A percentile compares a stretch with the other conserved stretches of the same genome.
These are phyloP conservation scores for Phytopythium montanum DNA, from an alignment of 352 stramenopile species.

Conservation along the genomic window DNA sequence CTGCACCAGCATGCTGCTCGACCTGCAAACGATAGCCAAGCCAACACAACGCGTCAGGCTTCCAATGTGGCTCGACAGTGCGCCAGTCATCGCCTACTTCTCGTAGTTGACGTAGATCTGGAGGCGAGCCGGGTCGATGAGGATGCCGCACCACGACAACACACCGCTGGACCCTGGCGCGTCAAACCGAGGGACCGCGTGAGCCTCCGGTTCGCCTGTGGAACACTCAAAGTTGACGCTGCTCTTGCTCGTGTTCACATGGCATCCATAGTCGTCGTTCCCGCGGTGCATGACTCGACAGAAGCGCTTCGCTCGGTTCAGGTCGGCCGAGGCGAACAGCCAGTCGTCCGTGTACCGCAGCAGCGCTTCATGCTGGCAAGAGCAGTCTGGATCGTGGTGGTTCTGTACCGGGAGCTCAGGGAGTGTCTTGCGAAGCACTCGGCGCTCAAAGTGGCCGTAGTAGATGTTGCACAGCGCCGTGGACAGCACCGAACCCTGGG, in stretches of 20 bases:
- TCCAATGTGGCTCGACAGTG: too few relatives aligned
- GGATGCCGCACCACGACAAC: slow-evolving; percentile 66
- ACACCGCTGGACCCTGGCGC: slow-evolving; percentile 5
- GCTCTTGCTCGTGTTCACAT: slow-evolving; percentile 59
- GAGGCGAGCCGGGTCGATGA: slow-evolving; percentile 49
- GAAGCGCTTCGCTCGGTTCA: slow-evolving; percentile 46
- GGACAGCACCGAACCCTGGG: slow-evolving; percentile 80
- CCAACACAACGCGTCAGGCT: too few relatives aligned
- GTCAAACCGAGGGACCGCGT: slow-evolving; percentile 20
- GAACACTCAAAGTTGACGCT: slow-evolving; percentile 53
- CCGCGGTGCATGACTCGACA: slow-evolving; percentile 55
- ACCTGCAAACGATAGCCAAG: slow-evolving; percentile 11
- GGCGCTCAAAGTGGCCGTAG: slow-evolving; percentile 71
- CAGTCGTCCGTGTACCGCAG: slow-evolving; percentile 83
- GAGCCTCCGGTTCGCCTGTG: neutral
- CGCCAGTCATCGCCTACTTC: slow-evolving; percentile 41
- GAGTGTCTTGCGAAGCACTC: slow-evolving; percentile 44
- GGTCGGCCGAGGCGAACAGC: slow-evolving; percentile 57
- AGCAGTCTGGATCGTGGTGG: neutral
- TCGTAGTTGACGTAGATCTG: slow-evolving; percentile 79
- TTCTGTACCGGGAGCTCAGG: slow-evolving; percentile 9
- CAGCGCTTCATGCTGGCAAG: slow-evolving; percentile 53
- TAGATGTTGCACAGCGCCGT: slow-evolving; percentile 82
- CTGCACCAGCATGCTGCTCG: slow-evolving; percentile 30
- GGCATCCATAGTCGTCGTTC: slow-evolving; percentile 61